These are phyloP conservation scores for Xylaria telfairii DNA, from an alignment of 495 filamentous ascomycete species.

Conservation along the genomic window DNA sequence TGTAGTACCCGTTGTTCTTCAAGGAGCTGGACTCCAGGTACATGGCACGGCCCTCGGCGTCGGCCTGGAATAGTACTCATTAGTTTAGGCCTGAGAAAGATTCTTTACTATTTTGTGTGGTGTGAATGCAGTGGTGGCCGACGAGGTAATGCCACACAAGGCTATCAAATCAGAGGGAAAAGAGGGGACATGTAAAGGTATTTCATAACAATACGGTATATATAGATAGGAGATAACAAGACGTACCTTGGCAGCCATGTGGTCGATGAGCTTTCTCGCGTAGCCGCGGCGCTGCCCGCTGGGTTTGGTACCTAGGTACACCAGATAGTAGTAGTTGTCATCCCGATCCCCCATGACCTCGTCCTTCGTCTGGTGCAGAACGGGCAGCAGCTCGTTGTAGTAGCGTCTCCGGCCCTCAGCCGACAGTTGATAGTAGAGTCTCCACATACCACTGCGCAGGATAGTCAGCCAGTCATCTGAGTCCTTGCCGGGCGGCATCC, in stretches of 20 bases:
- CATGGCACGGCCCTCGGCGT: conserved; percentile 64
- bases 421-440: conserved; percentile 72
- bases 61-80: conserved; percentile 57
- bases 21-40: conserved; percentile 79
- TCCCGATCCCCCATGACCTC: conserved; percentile 68
- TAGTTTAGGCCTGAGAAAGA: background rate
- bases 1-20: conserved; percentile 71
- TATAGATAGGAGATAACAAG: conserved; percentile 19
- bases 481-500: conserved; percentile 77
- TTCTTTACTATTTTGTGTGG: background rate
- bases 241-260: conserved; percentile 66
- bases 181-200: conserved; percentile 18
- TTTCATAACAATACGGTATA: background rate
- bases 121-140: background rate
- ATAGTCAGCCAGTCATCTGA: conserved; percentile 75
- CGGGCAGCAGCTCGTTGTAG: conserved; percentile 76
- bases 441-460: conserved; percentile 74
- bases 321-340: conserved; percentile 73
- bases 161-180: background rate
- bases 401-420: conserved; percentile 72
- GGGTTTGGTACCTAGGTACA: conserved; percentile 77
- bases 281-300: conserved; percentile 70
- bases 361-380: conserved; percentile 74
- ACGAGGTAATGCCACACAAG: background rate
- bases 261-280: conserved; percentile 68